Base-by-base conservation (phyloP, 164 flowering plant species). In the Vitis cinerea region DNA sequence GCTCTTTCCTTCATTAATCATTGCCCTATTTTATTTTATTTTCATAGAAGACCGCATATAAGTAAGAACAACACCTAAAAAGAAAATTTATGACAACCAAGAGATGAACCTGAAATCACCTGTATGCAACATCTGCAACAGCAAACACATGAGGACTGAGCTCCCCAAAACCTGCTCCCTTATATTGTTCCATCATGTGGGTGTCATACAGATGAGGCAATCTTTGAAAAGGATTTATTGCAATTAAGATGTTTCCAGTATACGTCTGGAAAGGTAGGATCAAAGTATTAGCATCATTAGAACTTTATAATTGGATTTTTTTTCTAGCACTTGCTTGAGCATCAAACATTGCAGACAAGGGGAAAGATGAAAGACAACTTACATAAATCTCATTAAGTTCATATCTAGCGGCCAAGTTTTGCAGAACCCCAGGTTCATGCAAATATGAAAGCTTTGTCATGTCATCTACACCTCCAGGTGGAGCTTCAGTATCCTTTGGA, bases 151-250 rank as follows among this genome's bases (percentile, higher is more conserved):
- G 81, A 64, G 81, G 78, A 60, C 77, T 76, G 50, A 79, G 48
- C 59, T 76, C 79, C 51, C 79, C 79, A 62, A 79, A 63, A 60
- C 61, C 63, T 15, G 77, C 75, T 65, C 81, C 81, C 19, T 78
- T 78, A 68, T 78, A 78, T 65, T 78, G 81, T 68, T 74, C 71
- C 81, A 78, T 78, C 81, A 78, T 78, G 62, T 78, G 81, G 2
- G 56, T 49, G 60, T 72, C 71, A 66, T 78, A 78, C 1, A 78
- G 37, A 64, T 78, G 81, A 72, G 78, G 70, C 61, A 74, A 48
- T 69, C 74, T 78, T 69, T 72, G 78, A 56, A 78, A 78, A 23
- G 81, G 81, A 72, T 78, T 78, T 27, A 76, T 61, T 47, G 79
- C 79, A 62, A 63, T 63, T 2, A 63, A 19, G 12, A 63, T 63